phyloP scores from a whole-genome alignment of 2,329 filamentous ascomycete genomes.

The Cercospora nicotianae region DNA sequence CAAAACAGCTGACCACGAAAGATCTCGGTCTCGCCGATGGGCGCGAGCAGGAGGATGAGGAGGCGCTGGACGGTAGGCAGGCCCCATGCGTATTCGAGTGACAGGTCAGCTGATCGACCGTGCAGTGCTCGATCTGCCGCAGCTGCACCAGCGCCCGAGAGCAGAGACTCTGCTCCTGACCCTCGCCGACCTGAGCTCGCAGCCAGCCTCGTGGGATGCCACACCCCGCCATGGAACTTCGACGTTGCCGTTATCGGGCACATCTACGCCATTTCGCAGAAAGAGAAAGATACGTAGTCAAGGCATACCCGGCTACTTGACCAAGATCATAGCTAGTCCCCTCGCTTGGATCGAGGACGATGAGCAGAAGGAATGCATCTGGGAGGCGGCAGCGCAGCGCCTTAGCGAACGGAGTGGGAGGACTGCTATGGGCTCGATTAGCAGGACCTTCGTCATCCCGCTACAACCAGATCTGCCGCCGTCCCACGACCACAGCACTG shows the following conservation, averaged over 20 bases:
- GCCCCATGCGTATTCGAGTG: background rate
- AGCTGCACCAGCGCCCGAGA: constrained; percentile 74
- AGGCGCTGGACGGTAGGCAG: constrained; percentile 36
- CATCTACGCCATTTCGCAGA: constrained; percentile 28
- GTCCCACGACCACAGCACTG: constrained; percentile 21
- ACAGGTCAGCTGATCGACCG: constrained; percentile 9
- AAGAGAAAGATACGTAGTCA: constrained; percentile 49
- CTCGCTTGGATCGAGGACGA: constrained; percentile 70
- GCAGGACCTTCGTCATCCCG: constrained; percentile 59
- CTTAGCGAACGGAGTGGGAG: constrained; percentile 85
- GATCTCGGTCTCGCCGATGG: constrained; percentile 16
- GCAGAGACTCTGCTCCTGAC: constrained; percentile 63
- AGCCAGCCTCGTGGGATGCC: constrained; percentile 67
- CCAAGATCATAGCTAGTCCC: constrained; percentile 65
- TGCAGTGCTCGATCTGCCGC: constrained; percentile 72
- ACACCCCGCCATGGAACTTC: constrained; percentile 33
- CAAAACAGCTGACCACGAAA: constrained; percentile 16
- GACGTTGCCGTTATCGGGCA: constrained; percentile 25
- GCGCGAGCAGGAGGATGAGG: constrained; percentile 28
- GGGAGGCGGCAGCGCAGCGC: constrained; percentile 75
- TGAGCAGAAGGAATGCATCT: constrained; percentile 66
- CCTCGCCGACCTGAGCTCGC: constrained; percentile 65
- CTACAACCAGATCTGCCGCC: constrained; percentile 15
- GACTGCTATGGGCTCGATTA: constrained; percentile 64
- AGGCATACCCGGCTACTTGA: constrained; percentile 65